Base-by-base conservation (phyloP, 2,329 filamentous ascomycete genomes). In the Epichloe baconii region DNA sequence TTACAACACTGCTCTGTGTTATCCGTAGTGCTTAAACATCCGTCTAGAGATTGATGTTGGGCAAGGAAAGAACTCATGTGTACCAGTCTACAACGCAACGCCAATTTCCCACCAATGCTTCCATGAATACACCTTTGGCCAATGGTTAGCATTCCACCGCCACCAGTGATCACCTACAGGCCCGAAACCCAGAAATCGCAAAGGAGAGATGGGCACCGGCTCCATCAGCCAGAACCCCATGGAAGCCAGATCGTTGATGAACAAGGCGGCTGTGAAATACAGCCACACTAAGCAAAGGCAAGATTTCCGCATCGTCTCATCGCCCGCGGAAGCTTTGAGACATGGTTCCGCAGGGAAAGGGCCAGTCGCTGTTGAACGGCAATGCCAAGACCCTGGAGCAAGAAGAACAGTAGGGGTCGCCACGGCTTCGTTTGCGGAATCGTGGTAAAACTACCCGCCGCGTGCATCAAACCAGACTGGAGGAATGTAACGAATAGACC, bases 201-300 rank as follows among this genome's bases (percentile, higher is more conserved):
- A 61, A 1, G 76, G 62, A 50, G 87, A 94, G 8, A 91, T 56
- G 0, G 89, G 88, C n/a, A 95, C 68, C 0, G 88, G 88, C 65
- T 96, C 88, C 54, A 81, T 80, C 14, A 94, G 66, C 86, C 86
- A 95, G 0, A 95, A 61, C 0, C 87, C 88, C 1, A 80, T 77
- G 11, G 76, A 73, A 0, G 83, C 77, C 62, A 95, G 82, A 60
- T 96, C 90, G 61, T 95, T 80, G 11, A 81, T 71, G n/a, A 95
- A 73, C 37, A 82, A 64, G 41, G 72, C 72, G 1, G 77, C 77
- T 0, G 86, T 91, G 15, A 71, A 64, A 50, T 81, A 78, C 53
- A 94, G 68, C 87, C 88, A 96, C 0, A 64, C 58, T 5, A 81
- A 55, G 1, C 81, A 76, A 56, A 85, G 0, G 73, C 21, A 0